These are phyloP conservation scores for Ampelocalamus luodianensis DNA, from an alignment of 176 grass and related monocot genomes.

Conservation along the genomic window DNA sequence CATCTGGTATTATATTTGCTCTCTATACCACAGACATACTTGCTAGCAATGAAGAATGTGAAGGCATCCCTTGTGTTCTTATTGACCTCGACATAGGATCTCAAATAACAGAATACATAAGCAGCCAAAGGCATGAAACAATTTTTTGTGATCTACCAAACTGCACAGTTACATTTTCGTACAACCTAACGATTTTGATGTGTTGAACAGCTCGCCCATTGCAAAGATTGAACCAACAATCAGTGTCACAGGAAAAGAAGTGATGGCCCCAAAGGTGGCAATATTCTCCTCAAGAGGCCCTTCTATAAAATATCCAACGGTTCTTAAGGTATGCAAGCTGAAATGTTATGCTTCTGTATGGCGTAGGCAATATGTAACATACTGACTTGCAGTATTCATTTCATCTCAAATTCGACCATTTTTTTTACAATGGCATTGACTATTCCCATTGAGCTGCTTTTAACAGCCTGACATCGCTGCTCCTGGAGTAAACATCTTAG, in stretches of 20 bases:
- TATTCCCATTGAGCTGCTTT: not conserved
- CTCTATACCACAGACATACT: not conserved
- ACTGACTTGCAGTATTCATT: too few species aligned
- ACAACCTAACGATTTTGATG: not conserved
- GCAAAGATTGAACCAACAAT: slow-evolving; percentile 12
- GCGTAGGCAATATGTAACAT: not conserved
- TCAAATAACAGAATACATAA: slow-evolving; percentile 1
- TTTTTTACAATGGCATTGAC: not conserved
- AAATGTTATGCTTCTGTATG: not conserved
- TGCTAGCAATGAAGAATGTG: not conserved
- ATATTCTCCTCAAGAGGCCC: slow-evolving; percentile 45
- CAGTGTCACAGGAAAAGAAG: not conserved
- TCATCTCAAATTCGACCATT: not conserved
- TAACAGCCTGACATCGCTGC: slow-evolving; percentile 46
- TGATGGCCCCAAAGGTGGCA: slow-evolving; percentile 25
- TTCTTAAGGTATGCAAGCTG: slow-evolving; percentile 22
- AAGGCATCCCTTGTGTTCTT: slow-evolving; percentile 1
- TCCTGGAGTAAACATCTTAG: slow-evolving; percentile 43
- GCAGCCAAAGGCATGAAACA: not conserved
- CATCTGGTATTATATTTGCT: slow-evolving; percentile 8
- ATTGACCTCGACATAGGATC: not conserved
- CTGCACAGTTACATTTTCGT: not conserved
- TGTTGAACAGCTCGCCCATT: slow-evolving; percentile 1
- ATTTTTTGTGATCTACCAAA: not conserved
- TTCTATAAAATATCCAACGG: slow-evolving; percentile 24